Percentiles rank a stretch among this genome's conserved stretches.
Evolutionary conservation across 169 alveolate genomes (phyloP).

Genomic region (Fabrea salina): DNA sequence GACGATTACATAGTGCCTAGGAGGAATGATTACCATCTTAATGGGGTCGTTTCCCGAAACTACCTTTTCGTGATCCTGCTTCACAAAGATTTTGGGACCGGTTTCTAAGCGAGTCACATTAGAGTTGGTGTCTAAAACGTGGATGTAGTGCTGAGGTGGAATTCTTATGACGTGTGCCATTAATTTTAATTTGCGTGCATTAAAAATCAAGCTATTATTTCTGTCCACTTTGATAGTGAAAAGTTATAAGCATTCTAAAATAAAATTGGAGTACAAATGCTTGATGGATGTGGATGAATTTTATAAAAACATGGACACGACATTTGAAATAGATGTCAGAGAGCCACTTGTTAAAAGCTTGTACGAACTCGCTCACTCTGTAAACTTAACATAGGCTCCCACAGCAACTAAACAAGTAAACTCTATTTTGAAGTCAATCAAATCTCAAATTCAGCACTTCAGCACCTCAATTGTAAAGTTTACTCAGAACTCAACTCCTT

Average conservation of each 20-base stretch:
- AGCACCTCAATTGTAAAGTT: not conserved
- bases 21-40: constrained; percentile 58
- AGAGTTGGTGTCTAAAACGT: constrained; percentile 61
- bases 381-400: not conserved
- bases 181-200: no score
- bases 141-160: constrained; percentile 68
- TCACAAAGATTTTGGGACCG: constrained; percentile 63
- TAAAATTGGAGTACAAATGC: no score
- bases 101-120: constrained; percentile 57
- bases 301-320: not conserved
- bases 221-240: no score
- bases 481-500: not conserved
- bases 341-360: not conserved
- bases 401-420: not conserved
- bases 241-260: no score
- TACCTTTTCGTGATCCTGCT: constrained; percentile 63
- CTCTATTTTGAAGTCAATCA: not conserved
- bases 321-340: constrained; percentile 17
- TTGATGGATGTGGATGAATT: no score
- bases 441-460: not conserved
- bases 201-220: no score
- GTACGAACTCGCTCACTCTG: constrained; percentile 4
- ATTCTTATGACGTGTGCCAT: constrained; percentile 55
- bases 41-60: constrained; percentile 58
- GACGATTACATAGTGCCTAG: constrained; percentile 47